Percentiles rank a stretch among this genome's conserved stretches.
Conservation (phyloP, 352 stramenopile genomes). For the Phytophthora pseudosyringae region DNA sequence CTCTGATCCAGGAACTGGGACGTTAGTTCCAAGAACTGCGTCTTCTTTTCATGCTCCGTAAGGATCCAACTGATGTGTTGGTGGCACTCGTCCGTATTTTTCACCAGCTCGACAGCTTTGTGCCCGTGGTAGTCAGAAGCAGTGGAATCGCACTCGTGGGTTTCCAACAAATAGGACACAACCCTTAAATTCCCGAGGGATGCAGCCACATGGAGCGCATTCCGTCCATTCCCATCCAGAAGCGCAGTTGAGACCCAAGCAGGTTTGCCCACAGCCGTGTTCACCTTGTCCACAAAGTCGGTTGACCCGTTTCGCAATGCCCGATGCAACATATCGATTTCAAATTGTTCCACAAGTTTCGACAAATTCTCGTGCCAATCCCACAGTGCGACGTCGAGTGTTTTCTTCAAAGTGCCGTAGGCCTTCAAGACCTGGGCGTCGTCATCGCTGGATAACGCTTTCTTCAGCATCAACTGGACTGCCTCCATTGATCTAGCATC, state of each 20-base stretch:
- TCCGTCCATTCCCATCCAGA: neutral
- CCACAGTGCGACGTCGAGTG: neutral
- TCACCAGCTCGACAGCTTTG: neutral
- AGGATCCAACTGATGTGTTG: slow-evolving; percentile 1
- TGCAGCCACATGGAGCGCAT: neutral
- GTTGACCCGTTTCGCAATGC: neutral
- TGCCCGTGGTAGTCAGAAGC: neutral
- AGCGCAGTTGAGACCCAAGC: neutral
- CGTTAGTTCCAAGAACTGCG: neutral
- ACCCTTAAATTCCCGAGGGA: neutral
- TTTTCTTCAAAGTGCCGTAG: neutral
- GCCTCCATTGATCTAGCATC: neutral
- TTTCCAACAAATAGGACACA: neutral
- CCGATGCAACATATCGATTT: neutral
- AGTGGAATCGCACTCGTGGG: neutral
- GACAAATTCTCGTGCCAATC: neutral
- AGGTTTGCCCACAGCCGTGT: neutral
- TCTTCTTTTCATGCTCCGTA: slow-evolving; percentile 8
- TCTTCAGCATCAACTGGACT: neutral
- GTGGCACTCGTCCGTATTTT: neutral
- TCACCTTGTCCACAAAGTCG: slow-evolving; percentile 1
- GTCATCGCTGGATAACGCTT: neutral
- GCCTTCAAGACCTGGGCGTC: neutral
- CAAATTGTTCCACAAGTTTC: slow-evolving; percentile 4
- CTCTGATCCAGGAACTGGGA: neutral